A percentile compares a stretch with the other conserved stretches of the same genome.
phyloP scores from a whole-genome alignment of 106 monocot genomes.

The Apostasia shenzhenica region DNA sequence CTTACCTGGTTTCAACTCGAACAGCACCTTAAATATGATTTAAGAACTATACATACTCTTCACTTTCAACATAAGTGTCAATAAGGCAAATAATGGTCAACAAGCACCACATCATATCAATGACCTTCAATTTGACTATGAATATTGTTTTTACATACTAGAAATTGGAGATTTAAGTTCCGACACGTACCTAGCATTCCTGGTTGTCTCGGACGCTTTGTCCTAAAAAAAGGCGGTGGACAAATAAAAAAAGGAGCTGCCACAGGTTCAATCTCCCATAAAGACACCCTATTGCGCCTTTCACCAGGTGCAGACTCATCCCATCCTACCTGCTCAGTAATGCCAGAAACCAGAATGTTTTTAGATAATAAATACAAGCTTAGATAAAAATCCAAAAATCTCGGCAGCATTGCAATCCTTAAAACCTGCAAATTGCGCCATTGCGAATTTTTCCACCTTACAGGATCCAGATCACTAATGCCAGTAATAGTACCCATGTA shows the following conservation, averaged over 20 bases:
- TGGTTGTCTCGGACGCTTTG: slow-evolving; percentile 74
- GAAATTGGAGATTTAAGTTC: too few species aligned
- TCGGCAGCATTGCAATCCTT: neutral
- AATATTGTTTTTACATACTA: neutral
- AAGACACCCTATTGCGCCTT: slow-evolving; percentile 80
- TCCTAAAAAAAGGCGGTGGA: slow-evolving; percentile 85
- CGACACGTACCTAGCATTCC: slow-evolving; percentile 45
- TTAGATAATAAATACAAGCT: neutral
- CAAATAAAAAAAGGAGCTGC: slow-evolving; percentile 88
- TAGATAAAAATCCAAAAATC: neutral
- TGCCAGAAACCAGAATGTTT: neutral
- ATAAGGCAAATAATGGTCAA: too few species aligned
- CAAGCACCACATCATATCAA: too few species aligned
- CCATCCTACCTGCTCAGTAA: slow-evolving; percentile 75
- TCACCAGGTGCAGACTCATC: slow-evolving; percentile 94
- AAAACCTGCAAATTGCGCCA: slow-evolving; percentile 94
- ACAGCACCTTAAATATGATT: too few species aligned
- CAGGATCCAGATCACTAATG: slow-evolving; percentile 81
- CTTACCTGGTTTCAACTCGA: too few species aligned
- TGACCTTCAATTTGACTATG: neutral
- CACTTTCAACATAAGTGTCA: too few species aligned
- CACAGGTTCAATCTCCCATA: slow-evolving; percentile 98
- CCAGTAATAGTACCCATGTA: slow-evolving; percentile 98
- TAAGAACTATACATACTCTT: too few species aligned
- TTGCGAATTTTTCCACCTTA: slow-evolving; percentile 93